Evolutionary conservation across 331 rosid species (phyloP).

Genomic region (Malus hybrid): DNA sequence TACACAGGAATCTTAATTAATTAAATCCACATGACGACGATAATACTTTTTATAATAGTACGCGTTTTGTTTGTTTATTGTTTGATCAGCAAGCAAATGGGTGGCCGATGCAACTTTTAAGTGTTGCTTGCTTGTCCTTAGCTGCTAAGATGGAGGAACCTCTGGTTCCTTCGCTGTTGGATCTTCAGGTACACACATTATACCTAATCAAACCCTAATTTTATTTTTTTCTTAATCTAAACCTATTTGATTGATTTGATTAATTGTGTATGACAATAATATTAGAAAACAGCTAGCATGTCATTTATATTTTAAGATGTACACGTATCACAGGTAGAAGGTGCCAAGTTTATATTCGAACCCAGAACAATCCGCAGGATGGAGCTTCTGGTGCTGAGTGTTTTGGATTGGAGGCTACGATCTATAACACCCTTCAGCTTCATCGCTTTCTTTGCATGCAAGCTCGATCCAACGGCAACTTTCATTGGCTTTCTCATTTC

Average conservation of each 20-base stretch:
- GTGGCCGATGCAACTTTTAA: conserved; percentile 88
- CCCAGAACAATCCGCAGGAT: conserved; percentile 77
- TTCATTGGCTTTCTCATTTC: conserved; percentile 57
- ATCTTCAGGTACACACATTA: conserved; percentile 59
- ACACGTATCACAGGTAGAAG: conserved; percentile 50
- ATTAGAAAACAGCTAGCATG: no score
- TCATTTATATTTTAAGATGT: no score
- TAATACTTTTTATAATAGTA: not conserved
- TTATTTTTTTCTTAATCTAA: not conserved
- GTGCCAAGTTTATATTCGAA: conserved; percentile 77
- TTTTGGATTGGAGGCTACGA: conserved; percentile 93
- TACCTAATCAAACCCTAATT: not conserved
- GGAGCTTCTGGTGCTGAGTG: conserved; percentile 82
- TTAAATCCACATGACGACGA: not conserved
- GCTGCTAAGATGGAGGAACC: conserved; percentile 99
- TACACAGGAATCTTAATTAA: conserved; percentile 3
- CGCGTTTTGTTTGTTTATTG: not conserved
- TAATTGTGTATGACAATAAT: not conserved
- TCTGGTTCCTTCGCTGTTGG: conserved; percentile 81
- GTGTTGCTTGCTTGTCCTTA: conserved; percentile 89
- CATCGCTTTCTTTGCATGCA: conserved; percentile 74
- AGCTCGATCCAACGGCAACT: conserved; percentile 68
- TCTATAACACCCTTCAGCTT: conserved; percentile 90
- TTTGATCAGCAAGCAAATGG: conserved; percentile 58
- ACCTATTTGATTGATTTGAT: not conserved